A percentile compares a stretch with the other conserved stretches of the same genome.
These are phyloP conservation scores for Beta vulgaris DNA, from an alignment of 148 eudicot species.

Conservation along the genomic window DNA sequence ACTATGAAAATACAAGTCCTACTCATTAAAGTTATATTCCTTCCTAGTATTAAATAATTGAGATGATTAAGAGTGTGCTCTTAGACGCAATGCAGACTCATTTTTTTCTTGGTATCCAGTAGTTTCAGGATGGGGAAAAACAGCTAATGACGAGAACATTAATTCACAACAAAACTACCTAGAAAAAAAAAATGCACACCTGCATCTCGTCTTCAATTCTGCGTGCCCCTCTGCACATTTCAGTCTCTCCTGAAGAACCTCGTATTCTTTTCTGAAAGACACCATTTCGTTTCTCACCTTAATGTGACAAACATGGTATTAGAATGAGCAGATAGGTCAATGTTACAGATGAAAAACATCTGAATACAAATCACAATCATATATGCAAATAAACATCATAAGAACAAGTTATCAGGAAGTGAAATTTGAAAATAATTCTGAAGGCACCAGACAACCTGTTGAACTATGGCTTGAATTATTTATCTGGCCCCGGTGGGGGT, in stretches of 20 bases:
- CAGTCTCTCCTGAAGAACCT: conserved; percentile 45
- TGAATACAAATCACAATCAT: background rate
- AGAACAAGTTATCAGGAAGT: background rate
- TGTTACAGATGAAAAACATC: background rate
- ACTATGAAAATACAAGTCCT: no score
- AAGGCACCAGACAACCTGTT: background rate
- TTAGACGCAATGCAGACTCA: background rate
- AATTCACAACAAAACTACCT: conserved; percentile 2
- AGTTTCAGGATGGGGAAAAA: background rate
- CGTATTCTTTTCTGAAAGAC: conserved; percentile 47
- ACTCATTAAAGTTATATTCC: no score
- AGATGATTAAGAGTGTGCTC: no score
- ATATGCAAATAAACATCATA: conserved; percentile 8
- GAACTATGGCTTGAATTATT: no score
- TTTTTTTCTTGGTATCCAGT: no score
- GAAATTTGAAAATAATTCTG: conserved; percentile 3
- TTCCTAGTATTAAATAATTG: no score
- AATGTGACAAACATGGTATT: conserved; percentile 8
- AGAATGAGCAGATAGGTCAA: conserved; percentile 4
- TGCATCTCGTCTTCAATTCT: conserved; percentile 38
- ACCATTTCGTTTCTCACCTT: conserved; percentile 58
- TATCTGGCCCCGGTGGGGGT: no score
- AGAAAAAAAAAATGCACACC: conserved; percentile 35
- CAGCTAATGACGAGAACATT: background rate
- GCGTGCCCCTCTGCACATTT: conserved; percentile 47